Percentiles rank a stretch among this genome's conserved stretches.
Conservation (phyloP, 2,329 filamentous ascomycete genomes). For the Allantophomopsis lycopodina region DNA sequence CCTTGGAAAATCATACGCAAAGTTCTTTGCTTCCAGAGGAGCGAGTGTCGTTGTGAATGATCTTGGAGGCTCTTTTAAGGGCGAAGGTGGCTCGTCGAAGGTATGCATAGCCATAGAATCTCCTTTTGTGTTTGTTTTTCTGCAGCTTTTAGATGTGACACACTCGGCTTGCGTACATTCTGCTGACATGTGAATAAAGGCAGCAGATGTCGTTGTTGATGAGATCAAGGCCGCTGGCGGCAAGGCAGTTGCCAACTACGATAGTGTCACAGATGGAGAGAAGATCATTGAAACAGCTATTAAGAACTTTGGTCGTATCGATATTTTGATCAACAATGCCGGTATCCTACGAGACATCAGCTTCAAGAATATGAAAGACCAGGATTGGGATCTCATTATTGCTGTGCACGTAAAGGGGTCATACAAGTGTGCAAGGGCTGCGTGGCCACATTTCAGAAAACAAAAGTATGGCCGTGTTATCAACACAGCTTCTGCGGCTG, state of each 20-base stretch:
- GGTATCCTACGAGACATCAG: constrained; percentile 84
- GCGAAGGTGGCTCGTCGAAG: constrained; percentile 77
- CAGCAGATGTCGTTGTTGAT: constrained; percentile 70
- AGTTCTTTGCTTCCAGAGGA: constrained; percentile 82
- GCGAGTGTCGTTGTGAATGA: constrained; percentile 96
- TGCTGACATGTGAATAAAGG: constrained; percentile 28
- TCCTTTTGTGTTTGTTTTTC: neutral
- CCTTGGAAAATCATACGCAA: constrained; percentile 67
- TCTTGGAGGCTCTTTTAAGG: constrained; percentile 83
- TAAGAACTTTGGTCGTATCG: constrained; percentile 70
- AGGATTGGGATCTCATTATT: constrained; percentile 93
- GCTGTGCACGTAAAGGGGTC: constrained; percentile 85
- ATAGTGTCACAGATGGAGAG: constrained; percentile 85
- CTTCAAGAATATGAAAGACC: constrained; percentile 98
- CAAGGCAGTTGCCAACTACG: constrained; percentile 95
- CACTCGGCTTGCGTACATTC: too few species aligned
- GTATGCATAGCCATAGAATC: constrained; percentile 29
- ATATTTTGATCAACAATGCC: constrained; percentile 95
- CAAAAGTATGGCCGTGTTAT: constrained; percentile 97
- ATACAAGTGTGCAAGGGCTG: constrained; percentile 89
- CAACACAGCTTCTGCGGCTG: constrained; percentile 92
- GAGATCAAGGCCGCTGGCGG: constrained; percentile 80
- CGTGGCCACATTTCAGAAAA: constrained; percentile 96
- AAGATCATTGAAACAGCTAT: constrained; percentile 87
- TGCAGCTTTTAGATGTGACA: too few species aligned